Conservation (phyloP, 106 monocot genomes). For the Allium fistulosum region DNA sequence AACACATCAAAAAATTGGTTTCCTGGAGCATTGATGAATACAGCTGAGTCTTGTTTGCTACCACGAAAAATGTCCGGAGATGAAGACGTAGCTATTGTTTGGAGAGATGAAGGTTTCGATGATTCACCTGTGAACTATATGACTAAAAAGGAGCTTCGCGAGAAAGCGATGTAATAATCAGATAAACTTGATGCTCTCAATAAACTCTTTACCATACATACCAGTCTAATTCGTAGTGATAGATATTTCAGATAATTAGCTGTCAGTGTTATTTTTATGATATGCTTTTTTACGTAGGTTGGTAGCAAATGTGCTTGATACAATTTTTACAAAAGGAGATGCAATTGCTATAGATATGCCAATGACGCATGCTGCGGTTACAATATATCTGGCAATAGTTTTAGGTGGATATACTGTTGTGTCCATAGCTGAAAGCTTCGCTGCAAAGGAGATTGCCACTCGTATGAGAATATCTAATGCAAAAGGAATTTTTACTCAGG, state of each 20-base stretch:
- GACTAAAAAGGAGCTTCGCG: conserved; percentile 62
- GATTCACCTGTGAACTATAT: conserved; percentile 49
- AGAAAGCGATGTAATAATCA: conserved; percentile 69
- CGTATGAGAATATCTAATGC: conserved; percentile 75
- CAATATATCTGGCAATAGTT: conserved; percentile 85
- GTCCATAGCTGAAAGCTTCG: conserved; percentile 95
- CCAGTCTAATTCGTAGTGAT: too few species aligned
- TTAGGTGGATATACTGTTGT: conserved; percentile 87
- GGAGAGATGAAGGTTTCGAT: conserved; percentile 76
- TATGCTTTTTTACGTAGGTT: conserved; percentile 31
- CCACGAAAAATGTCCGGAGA: conserved; percentile 52
- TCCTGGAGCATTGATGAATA: conserved; percentile 66
- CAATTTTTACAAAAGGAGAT: conserved; percentile 71
- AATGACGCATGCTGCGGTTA: conserved; percentile 84
- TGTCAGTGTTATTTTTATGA: too few species aligned
- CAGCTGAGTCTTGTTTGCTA: conserved; percentile 76
- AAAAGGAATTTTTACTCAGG: conserved; percentile 95
- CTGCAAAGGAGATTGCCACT: conserved; percentile 70
- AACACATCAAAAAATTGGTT: conserved; percentile 63
- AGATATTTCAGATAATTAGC: too few species aligned
- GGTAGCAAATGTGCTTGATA: conserved; percentile 78
- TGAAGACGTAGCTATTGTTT: conserved; percentile 72
- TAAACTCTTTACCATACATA: too few species aligned
- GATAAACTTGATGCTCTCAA: too few species aligned
- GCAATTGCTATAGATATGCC: conserved; percentile 97